Evolutionary conservation across 1,284 basidiomycete species (phyloP).

Genomic region (Pholiota adiposa): DNA sequence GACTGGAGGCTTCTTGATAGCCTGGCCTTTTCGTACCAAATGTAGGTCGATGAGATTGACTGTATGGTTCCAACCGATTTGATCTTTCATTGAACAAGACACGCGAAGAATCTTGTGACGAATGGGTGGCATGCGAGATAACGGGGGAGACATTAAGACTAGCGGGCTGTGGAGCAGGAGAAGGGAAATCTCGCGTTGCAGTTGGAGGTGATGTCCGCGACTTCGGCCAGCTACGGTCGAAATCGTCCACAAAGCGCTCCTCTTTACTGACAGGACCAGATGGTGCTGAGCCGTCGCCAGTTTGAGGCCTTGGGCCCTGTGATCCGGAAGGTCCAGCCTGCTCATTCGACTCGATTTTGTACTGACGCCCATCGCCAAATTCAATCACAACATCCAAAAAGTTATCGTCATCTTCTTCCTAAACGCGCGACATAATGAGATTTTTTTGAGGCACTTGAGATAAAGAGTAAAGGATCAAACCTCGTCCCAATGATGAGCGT

Average conservation of each 20-base stretch:
- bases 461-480: constrained; percentile 50
- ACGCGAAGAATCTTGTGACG: constrained; percentile 58
- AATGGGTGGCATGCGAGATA: constrained; percentile 45
- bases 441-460: constrained; percentile 1
- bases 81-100: constrained; percentile 91
- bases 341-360: constrained; percentile 69
- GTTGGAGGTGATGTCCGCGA: constrained; percentile 49
- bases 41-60: constrained; percentile 42
- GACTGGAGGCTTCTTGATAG: constrained; percentile 45
- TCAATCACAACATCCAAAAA: constrained; percentile 90
- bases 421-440: constrained; percentile 1
- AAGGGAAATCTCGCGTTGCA: constrained; percentile 44
- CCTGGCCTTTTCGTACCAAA: constrained; percentile 45
- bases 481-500: constrained; percentile 96
- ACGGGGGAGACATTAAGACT: constrained; percentile 32
- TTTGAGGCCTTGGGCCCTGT: constrained; percentile 24
- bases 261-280: constrained; percentile 65
- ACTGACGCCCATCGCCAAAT: constrained; percentile 90
- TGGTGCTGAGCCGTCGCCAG: constrained; percentile 8
- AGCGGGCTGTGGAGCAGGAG: constrained; percentile 24
- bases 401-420: constrained; percentile 91
- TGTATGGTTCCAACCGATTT: constrained; percentile 82
- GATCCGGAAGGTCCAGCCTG: constrained; percentile 19
- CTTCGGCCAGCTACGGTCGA: constrained; percentile 91
- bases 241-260: constrained; percentile 86